Evolutionary conservation across 768 basidiomycete genomes (phyloP).

Genomic region (Tricholoma hemisulphureum): DNA sequence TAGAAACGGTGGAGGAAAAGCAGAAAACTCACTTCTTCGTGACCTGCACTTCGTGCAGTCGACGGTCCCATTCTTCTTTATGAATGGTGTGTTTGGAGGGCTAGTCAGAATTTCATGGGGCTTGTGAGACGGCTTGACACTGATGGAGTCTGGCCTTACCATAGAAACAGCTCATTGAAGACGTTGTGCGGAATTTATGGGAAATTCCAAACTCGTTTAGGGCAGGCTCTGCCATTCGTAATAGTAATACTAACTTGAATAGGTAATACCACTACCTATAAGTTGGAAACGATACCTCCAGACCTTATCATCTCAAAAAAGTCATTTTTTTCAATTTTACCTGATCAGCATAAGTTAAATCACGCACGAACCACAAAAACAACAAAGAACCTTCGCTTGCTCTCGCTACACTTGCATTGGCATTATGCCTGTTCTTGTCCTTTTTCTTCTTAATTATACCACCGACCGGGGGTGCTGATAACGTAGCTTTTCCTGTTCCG

Average conservation of each 20-base stretch:
- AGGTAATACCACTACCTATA: too few species aligned
- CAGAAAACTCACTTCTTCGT: slow-evolving; percentile 78
- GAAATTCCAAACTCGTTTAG: slow-evolving; percentile 26
- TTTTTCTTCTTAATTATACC: slow-evolving; percentile 44
- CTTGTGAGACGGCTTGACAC: background rate
- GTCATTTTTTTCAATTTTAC: slow-evolving; percentile 63
- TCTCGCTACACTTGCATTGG: slow-evolving; percentile 40
- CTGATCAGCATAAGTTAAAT: slow-evolving; percentile 21
- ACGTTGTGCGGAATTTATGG: slow-evolving; percentile 26
- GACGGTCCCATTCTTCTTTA: slow-evolving; percentile 85
- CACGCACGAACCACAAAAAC: slow-evolving; percentile 7
- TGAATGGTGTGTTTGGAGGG: slow-evolving; percentile 60
- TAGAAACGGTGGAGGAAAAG: slow-evolving; percentile 21
- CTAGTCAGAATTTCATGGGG: slow-evolving; percentile 15
- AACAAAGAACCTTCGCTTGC: slow-evolving; percentile 52
- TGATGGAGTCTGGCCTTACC: slow-evolving; percentile 29
- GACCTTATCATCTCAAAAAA: slow-evolving; percentile 84
- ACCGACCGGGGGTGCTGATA: slow-evolving; percentile 62
- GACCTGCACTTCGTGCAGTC: slow-evolving; percentile 78
- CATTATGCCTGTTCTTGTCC: slow-evolving; percentile 46
- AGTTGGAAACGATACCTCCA: slow-evolving; percentile 75
- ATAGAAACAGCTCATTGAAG: slow-evolving; percentile 25
- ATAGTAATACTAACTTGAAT: too few species aligned
- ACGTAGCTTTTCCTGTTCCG: slow-evolving; percentile 71
- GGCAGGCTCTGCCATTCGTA: slow-evolving; percentile 32